These are phyloP conservation scores for Hanseniaspora uvarum DNA, from an alignment of 1,139 yeast genomes.

Conservation along the genomic window DNA sequence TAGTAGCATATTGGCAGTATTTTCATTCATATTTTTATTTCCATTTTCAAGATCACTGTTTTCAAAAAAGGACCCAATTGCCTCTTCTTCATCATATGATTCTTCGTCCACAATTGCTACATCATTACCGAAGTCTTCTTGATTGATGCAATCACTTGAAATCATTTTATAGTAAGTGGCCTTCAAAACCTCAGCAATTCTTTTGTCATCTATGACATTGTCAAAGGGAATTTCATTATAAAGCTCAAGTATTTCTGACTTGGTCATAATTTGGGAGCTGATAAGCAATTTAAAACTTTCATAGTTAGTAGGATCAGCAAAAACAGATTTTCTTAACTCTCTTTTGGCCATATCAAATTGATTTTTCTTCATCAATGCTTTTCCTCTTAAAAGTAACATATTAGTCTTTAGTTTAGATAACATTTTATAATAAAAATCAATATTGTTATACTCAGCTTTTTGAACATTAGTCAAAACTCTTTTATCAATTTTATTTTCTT, in stretches of 20 bases:
- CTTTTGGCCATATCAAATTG: conserved; percentile 81
- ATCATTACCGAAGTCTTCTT: conserved; percentile 52
- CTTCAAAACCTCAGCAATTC: conserved; percentile 68
- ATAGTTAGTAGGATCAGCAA: conserved; percentile 81
- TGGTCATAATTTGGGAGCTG: conserved; percentile 64
- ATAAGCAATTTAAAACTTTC: conserved; percentile 84
- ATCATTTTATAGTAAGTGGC: conserved; percentile 66
- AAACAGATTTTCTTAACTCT: conserved; percentile 75
- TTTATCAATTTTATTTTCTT: conserved; percentile 1
- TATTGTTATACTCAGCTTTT: neutral
- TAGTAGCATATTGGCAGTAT: neutral
- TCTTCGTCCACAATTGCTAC: conserved; percentile 58
- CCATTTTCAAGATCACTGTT: neutral
- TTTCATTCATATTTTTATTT: neutral
- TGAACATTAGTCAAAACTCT: conserved; percentile 26
- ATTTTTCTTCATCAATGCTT: conserved; percentile 71
- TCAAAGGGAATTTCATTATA: conserved; percentile 54
- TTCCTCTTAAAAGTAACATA: conserved; percentile 75
- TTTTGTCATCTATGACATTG: conserved; percentile 48
- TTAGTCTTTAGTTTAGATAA: conserved; percentile 37
- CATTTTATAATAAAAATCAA: neutral
- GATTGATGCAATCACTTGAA: conserved; percentile 55
- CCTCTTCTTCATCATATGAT: conserved; percentile 25
- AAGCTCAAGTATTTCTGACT: conserved; percentile 81
- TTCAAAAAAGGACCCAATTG: conserved; percentile 6